phyloP scores from a whole-genome alignment of 2,329 filamentous ascomycete species.

The Penicillium frequentans region DNA sequence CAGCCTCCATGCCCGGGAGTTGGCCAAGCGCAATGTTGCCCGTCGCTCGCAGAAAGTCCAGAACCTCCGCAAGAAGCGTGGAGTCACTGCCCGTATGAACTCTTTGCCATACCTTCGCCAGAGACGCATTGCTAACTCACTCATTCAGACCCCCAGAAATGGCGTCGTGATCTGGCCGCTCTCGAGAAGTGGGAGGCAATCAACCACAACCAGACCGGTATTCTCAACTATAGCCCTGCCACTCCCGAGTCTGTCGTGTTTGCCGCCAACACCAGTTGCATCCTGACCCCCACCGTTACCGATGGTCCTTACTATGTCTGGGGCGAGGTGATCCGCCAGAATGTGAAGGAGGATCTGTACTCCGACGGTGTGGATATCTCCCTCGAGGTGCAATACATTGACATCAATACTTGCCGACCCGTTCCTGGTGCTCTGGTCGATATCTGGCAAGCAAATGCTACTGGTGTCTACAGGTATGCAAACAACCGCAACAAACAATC shows the following conservation, averaged over 20 bases:
- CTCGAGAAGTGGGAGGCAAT: conserved; percentile 40
- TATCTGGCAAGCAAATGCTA: conserved; percentile 51
- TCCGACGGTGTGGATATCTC: conserved; percentile 44
- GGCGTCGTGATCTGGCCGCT: conserved; percentile 37
- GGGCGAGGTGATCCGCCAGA: conserved; percentile 44
- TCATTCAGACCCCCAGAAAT: conserved; percentile 19
- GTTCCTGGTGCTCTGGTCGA: conserved; percentile 42
- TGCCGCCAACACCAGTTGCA: conserved; percentile 45
- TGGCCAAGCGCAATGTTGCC: conserved; percentile 28
- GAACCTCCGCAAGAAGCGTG: conserved; percentile 27
- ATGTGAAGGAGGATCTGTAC: conserved; percentile 41
- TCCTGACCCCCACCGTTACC: conserved; percentile 45
- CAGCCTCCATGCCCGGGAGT: conserved; percentile 21
- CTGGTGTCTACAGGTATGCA: conserved; percentile 44
- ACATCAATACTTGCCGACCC: conserved; percentile 47
- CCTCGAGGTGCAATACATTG: conserved; percentile 49
- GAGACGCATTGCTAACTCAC: not conserved
- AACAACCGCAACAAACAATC: not conserved
- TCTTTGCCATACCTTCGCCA: not conserved
- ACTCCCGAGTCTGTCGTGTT: conserved; percentile 37
- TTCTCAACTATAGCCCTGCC: conserved; percentile 26
- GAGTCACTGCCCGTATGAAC: conserved; percentile 25
- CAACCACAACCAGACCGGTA: conserved; percentile 41
- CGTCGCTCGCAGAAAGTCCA: conserved; percentile 29
- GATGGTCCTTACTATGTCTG: conserved; percentile 49